A percentile compares a stretch with the other conserved stretches of the same genome.
Conservation (phyloP, 2,329 filamentous ascomycete genomes). For the Alternaria incomplexa region DNA sequence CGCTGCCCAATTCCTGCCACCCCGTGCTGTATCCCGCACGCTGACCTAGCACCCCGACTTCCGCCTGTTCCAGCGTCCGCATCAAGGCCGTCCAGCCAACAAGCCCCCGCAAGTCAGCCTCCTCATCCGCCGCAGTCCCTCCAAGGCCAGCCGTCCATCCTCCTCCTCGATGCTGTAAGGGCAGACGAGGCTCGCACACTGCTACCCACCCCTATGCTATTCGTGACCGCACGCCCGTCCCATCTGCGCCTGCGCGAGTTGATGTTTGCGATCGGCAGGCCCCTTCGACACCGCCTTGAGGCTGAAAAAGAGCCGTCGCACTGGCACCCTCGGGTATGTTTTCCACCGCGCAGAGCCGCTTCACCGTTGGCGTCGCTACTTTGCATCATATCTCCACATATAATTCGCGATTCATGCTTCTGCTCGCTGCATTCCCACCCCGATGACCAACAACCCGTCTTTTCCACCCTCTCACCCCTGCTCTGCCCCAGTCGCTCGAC, state of each 20-base stretch:
- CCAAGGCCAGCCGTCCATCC: neutral
- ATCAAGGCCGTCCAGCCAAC: conserved; percentile 11
- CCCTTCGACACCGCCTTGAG: conserved; percentile 45
- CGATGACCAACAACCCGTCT: conserved; percentile 16
- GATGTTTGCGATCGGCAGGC: conserved; percentile 39
- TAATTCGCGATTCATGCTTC: conserved; percentile 6
- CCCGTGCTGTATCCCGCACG: neutral
- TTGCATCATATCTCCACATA: conserved; percentile 18
- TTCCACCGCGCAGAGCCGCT: conserved; percentile 45
- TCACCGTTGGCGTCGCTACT: conserved; percentile 21
- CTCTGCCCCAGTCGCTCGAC: conserved; percentile 13
- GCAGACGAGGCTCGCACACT: conserved; percentile 10
- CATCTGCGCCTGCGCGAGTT: conserved; percentile 19
- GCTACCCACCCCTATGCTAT: conserved; percentile 13
- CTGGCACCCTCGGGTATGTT: conserved; percentile 46
- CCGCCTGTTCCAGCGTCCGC: conserved; percentile 13
- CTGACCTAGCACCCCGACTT: conserved; percentile 2
- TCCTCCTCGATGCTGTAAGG: conserved; percentile 8
- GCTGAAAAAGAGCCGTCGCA: conserved; percentile 46
- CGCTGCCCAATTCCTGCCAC: neutral
- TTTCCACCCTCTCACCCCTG: conserved; percentile 19
- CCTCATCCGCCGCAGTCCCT: conserved; percentile 13
- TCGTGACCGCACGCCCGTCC: conserved; percentile 9
- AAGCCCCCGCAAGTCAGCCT: conserved; percentile 26
- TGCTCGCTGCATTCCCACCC: conserved; percentile 15